Evolutionary conservation across 106 monocot genomes (phyloP), one percentile per base, ranked within the genome.

Genomic region (Dendrobium chrysotoxum): DNA sequence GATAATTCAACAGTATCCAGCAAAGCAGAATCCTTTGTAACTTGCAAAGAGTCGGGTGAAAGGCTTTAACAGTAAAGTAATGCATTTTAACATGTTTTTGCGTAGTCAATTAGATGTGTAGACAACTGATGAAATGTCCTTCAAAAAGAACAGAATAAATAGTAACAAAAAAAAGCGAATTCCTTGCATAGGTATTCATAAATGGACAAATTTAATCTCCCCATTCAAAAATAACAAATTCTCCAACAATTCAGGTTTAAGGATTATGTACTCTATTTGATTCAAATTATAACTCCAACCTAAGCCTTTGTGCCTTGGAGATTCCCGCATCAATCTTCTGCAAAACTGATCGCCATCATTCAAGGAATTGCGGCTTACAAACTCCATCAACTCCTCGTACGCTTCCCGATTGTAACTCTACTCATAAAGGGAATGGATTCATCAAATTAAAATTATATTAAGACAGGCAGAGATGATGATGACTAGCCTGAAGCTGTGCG

Each of bases 311-410:
- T 91, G 91, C 68, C 84, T 83, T 4, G 88, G 81, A 75, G 91
- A 91, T 30, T 82, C 86, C n/a, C 96, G 88, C 91, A 96, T 92
- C 82, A 96, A 80, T 26, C 58, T 85, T 18, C 79, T 78, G 75
- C 90, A 93, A 79, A 96, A 96, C 4, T 79, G 81, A 25, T 96
- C 93, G 5, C 93, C 92, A 40, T 93, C 88, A 40, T 87, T 93
- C 75, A 93, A 80, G 50, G 96, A 89, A 68, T 92, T 86, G 57
- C 46, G 72, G 41, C 31, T 50, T 1, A 89, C 54, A 53, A 93
- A 96, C 79, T 90, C 96, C 88, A 83, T 92, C 88, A 96, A 78
- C 84, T 94, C 94, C 76, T 31, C 88, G 86, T 82, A 77, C 40
- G 40, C 82, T 66, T 82, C 82, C 7, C 76, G 75, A 13, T 77